Evolutionary conservation across 352 stramenopile species (phyloP).

Genomic region (Aphanomyces invadans): DNA sequence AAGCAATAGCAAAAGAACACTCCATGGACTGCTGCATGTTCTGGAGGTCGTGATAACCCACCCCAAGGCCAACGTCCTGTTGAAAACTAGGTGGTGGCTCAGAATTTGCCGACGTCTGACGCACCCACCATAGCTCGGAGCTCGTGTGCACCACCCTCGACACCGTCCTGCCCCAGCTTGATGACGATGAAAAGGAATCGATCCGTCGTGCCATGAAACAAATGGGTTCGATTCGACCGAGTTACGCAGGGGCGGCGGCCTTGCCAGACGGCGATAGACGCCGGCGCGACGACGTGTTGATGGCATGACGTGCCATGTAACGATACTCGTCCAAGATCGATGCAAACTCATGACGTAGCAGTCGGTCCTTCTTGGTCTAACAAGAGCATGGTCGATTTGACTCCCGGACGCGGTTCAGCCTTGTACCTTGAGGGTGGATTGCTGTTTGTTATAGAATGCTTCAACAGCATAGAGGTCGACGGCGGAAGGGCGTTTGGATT

Average conservation of each 20-base stretch:
- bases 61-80: background rate
- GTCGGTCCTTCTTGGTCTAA: constrained; percentile 8
- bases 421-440: background rate
- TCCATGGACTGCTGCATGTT: background rate
- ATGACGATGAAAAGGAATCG: background rate
- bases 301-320: background rate
- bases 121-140: background rate
- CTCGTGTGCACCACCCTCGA: background rate
- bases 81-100: background rate
- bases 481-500: background rate
- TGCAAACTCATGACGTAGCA: background rate
- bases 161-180: background rate
- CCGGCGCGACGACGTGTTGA: background rate
- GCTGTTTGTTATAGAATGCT: background rate
- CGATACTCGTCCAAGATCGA: background rate
- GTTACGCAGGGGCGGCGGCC: background rate
- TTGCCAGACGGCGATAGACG: background rate
- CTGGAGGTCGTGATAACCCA: background rate
- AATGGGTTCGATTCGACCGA: background rate
- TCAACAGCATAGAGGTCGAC: background rate
- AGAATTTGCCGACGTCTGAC: too few species aligned
- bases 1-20: background rate
- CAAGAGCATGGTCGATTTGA: background rate
- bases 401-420: background rate
- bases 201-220: background rate